Evolutionary conservation across 805 yeast species (phyloP).

Genomic region (Cyberlindnera subsufficiens): DNA sequence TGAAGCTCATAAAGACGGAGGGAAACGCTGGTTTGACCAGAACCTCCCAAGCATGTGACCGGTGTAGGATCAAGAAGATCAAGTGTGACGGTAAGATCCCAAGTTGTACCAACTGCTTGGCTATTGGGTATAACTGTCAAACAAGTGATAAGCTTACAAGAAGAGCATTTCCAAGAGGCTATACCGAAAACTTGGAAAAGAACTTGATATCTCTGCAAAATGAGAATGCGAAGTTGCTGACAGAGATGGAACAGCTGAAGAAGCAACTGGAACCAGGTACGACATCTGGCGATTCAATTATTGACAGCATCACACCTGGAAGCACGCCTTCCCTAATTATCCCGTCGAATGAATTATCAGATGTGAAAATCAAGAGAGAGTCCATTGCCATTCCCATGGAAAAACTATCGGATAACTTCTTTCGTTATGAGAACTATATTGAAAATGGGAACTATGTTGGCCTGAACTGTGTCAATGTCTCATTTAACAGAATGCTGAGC

Average conservation of each 20-base stretch:
- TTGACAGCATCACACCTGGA: constrained; percentile 1
- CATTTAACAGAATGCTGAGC: constrained; percentile 14
- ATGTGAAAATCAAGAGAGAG: constrained; percentile 5
- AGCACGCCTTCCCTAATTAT: neutral
- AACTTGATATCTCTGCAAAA: constrained; percentile 57
- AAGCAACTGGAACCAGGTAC: neutral
- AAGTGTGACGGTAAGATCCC: constrained; percentile 72
- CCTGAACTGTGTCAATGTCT: constrained; percentile 17
- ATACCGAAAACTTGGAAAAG: constrained; percentile 67
- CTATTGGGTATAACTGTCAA: constrained; percentile 61
- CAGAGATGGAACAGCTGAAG: constrained; percentile 27
- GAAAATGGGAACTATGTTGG: constrained; percentile 22
- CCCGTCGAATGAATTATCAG: neutral
- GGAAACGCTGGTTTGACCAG: constrained; percentile 29
- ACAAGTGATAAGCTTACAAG: constrained; percentile 71
- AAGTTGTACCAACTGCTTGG: constrained; percentile 57
- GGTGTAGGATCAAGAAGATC: constrained; percentile 72
- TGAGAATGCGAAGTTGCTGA: constrained; percentile 37
- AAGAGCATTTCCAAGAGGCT: constrained; percentile 76
- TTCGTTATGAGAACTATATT: constrained; percentile 20
- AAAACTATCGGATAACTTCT: constrained; percentile 16
- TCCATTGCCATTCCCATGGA: constrained; percentile 3
- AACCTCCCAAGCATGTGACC: constrained; percentile 76
- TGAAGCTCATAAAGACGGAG: constrained; percentile 23
- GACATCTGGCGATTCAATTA: neutral